Conservation (phyloP, 176 grass and related monocot genomes). For the Puya raimondii region DNA sequence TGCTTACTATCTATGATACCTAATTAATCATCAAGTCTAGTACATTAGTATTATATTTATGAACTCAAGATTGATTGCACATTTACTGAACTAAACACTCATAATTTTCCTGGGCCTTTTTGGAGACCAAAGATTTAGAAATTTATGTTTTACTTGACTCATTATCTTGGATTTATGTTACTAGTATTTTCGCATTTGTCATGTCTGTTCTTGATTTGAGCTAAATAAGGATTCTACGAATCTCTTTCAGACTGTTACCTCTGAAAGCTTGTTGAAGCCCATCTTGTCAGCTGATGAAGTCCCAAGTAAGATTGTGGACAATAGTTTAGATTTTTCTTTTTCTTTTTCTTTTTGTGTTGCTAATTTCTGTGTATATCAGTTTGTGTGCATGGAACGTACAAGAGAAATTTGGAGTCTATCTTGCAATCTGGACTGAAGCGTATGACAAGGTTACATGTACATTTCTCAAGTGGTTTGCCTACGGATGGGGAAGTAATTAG, state of each 20-base stretch:
- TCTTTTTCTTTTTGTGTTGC: conserved; percentile 25
- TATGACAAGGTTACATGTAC: conserved; percentile 72
- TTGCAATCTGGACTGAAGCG: conserved; percentile 62
- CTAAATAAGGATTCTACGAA: conserved; percentile 8
- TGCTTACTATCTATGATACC: no score
- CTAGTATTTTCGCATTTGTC: conserved; percentile 3
- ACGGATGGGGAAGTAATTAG: conserved; percentile 60
- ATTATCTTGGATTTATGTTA: not conserved
- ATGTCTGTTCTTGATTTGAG: not conserved
- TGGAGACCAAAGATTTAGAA: not conserved
- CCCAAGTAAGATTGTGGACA: conserved; percentile 26
- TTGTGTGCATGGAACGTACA: conserved; percentile 85
- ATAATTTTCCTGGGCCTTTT: not conserved
- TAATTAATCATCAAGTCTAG: no score
- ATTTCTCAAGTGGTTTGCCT: conserved; percentile 84
- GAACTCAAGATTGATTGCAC: no score
- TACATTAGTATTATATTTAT: no score
- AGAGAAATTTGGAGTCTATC: conserved; percentile 67
- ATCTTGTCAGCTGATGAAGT: conserved; percentile 79
- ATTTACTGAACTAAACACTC: no score
- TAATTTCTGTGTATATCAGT: conserved; percentile 20
- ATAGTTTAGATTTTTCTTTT: conserved; percentile 18
- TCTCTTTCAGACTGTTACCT: conserved; percentile 48
- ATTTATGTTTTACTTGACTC: not conserved
- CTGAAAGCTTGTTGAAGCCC: conserved; percentile 77